Conservation (phyloP, 1,284 basidiomycete species). For the Irpex rosettiformis region DNA sequence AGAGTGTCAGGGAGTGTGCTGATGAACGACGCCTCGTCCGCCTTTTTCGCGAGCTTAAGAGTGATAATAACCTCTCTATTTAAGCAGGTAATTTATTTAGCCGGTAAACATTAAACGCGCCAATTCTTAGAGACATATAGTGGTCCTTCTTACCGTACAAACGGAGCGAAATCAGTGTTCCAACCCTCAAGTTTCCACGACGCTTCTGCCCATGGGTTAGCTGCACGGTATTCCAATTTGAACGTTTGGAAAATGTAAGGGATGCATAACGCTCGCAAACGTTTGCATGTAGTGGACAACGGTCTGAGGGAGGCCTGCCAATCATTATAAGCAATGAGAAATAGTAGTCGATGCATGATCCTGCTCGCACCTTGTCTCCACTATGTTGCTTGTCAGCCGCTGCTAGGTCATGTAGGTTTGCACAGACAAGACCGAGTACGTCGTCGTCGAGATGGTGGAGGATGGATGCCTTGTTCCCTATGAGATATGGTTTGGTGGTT, state of each 20-base stretch:
- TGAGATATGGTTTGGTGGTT: no score
- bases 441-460: not conserved
- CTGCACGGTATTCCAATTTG: not conserved
- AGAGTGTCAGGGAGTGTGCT: not conserved
- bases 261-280: not conserved
- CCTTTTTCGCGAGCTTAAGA: not conserved
- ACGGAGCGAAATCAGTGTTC: not conserved
- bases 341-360: not conserved
- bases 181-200: not conserved
- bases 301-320: not conserved
- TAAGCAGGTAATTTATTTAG: not conserved
- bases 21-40: not conserved
- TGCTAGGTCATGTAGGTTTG: not conserved
- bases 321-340: not conserved
- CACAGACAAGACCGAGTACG: not conserved
- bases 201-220: not conserved
- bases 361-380: not conserved
- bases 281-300: not conserved
- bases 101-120: not conserved
- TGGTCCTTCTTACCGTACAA: not conserved
- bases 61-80: not conserved
- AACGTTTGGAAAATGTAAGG: not conserved
- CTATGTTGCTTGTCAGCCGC: not conserved
- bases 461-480: no score
- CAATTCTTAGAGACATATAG: not conserved